Percentiles rank a stretch among this genome's conserved stretches.
These are phyloP conservation scores for Monilinia vaccinii-corymbosi DNA, from an alignment of 2,329 filamentous ascomycete genomes.

Conservation along the genomic window DNA sequence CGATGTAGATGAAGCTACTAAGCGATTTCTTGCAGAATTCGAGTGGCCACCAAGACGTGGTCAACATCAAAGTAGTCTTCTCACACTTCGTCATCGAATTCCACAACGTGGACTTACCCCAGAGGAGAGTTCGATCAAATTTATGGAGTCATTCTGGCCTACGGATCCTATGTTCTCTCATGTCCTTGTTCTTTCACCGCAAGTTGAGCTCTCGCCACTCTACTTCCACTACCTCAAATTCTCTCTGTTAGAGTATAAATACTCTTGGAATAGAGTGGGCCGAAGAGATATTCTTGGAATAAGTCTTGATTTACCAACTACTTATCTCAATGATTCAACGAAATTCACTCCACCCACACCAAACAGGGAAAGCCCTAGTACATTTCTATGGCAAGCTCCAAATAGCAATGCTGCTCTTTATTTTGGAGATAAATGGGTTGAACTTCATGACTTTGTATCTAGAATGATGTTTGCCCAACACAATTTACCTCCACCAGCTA, in stretches of 20 bases:
- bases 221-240: slow-evolving; percentile 87
- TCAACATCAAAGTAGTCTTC: slow-evolving; percentile 37
- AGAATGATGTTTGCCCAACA: slow-evolving; percentile 24
- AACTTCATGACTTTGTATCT: slow-evolving; percentile 73
- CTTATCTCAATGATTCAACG: slow-evolving; percentile 50
- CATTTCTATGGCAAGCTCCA: slow-evolving; percentile 78
- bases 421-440: slow-evolving; percentile 77
- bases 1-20: slow-evolving; percentile 55
- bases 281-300: slow-evolving; percentile 60
- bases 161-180: slow-evolving; percentile 54
- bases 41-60: slow-evolving; percentile 51
- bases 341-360: slow-evolving; percentile 40
- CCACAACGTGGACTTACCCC: slow-evolving; percentile 48
- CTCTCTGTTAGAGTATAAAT: slow-evolving; percentile 64
- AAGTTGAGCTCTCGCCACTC: slow-evolving; percentile 67
- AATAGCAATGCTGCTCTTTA: slow-evolving; percentile 74
- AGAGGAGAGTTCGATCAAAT: slow-evolving; percentile 63
- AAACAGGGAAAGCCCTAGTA: slow-evolving; percentile 9
- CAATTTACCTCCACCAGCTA: slow-evolving; percentile 31
- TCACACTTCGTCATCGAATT: slow-evolving; percentile 71
- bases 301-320: slow-evolving; percentile 64
- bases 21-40: slow-evolving; percentile 53
- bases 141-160: slow-evolving; percentile 86
- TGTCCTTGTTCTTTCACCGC: slow-evolving; percentile 74
- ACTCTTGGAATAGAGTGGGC: slow-evolving; percentile 49